Evolutionary conservation across 352 stramenopile species (phyloP).

Genomic region (Pythium coloratum): DNA sequence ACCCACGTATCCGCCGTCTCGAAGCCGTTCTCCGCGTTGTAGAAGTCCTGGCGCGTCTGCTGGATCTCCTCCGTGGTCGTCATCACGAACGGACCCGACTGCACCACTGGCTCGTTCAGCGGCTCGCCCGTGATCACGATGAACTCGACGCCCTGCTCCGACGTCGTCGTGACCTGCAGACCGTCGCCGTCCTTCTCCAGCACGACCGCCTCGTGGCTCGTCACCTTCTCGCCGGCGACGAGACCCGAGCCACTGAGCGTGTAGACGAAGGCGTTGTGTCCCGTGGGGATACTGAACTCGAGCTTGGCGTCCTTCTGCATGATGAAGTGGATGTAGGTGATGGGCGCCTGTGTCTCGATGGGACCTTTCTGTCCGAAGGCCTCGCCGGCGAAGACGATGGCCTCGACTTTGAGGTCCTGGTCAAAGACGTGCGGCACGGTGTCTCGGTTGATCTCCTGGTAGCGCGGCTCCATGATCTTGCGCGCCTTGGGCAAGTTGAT

Average conservation of each 20-base stretch:
- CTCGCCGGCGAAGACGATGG: conserved; percentile 40
- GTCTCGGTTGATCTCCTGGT: conserved; percentile 38
- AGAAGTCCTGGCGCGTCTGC: conserved; percentile 55
- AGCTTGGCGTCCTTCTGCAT: conserved; percentile 26
- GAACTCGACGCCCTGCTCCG: conserved; percentile 45
- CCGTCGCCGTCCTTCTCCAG: conserved; percentile 50
- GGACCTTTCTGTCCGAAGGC: conserved; percentile 33
- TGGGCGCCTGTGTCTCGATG: conserved; percentile 28
- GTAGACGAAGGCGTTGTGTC: conserved; percentile 40
- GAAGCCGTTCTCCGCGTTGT: conserved; percentile 59
- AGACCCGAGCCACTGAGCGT: conserved; percentile 1
- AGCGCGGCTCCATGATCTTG: conserved; percentile 40
- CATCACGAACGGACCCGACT: conserved; percentile 79
- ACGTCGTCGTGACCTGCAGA: conserved; percentile 41
- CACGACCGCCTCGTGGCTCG: conserved; percentile 45
- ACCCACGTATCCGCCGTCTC: conserved; percentile 26
- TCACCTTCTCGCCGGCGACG: conserved; percentile 24
- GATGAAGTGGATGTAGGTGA: conserved; percentile 45
- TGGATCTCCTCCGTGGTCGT: conserved; percentile 53
- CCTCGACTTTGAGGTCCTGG: conserved; percentile 30
- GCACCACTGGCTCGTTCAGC: conserved; percentile 59
- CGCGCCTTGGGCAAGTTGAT: conserved; percentile 34
- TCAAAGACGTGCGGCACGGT: conserved; percentile 29
- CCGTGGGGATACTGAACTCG: conserved; percentile 28
- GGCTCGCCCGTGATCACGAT: conserved; percentile 59